These are phyloP conservation scores for Lactarius indigo DNA, from an alignment of 768 basidiomycete species.

Conservation along the genomic window DNA sequence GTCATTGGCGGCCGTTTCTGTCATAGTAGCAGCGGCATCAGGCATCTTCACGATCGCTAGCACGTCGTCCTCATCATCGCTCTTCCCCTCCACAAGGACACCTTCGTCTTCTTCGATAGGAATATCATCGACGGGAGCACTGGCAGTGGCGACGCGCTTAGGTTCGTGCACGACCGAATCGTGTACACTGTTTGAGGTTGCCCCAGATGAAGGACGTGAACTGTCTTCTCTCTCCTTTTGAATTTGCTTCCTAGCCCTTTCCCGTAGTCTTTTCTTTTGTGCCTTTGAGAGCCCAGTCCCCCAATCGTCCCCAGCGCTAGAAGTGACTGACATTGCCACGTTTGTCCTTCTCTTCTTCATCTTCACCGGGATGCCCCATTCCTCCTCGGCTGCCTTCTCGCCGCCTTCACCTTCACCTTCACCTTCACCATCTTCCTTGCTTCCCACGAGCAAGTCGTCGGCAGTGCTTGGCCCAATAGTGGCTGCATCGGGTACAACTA, in stretches of 20 bases:
- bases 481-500: neutral
- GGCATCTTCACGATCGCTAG: neutral
- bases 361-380: neutral
- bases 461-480: neutral
- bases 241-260: neutral
- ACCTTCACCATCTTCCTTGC: constrained; percentile 1
- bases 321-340: too few species aligned
- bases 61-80: constrained; percentile 9
- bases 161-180: constrained; percentile 10
- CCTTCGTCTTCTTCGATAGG: constrained; percentile 3
- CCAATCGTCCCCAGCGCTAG: too few species aligned
- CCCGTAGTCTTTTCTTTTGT: neutral
- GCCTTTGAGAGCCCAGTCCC: too few species aligned
- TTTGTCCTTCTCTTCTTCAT: too few species aligned
- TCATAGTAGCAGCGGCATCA: neutral
- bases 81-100: constrained; percentile 8
- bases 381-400: constrained; percentile 5
- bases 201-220: constrained; percentile 1
- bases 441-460: constrained; percentile 4
- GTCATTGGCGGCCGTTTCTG: neutral
- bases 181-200: neutral
- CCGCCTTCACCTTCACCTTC: neutral
- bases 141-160: neutral
- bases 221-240: constrained; percentile 19
- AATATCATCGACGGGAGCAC: constrained; percentile 4